Evolutionary conservation across 225 moss, liverwort and hornwort genomes (phyloP).

Genomic region (Pseudoscleropodium purum): DNA sequence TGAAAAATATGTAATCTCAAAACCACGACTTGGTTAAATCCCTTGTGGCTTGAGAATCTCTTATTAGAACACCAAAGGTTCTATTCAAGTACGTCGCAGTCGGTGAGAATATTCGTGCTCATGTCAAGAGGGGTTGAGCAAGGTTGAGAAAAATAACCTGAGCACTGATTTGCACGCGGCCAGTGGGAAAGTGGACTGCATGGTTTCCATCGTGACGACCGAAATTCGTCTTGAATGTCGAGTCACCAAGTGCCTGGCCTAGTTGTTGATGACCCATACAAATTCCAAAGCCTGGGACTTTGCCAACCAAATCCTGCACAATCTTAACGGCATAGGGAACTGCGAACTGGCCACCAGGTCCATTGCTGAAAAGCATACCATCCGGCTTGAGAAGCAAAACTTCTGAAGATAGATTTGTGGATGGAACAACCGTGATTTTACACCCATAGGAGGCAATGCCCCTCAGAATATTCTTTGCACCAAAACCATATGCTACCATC

Average conservation of each 20-base stretch:
- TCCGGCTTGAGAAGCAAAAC: slow-evolving; percentile 67
- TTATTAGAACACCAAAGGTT: neutral
- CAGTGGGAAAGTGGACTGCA: slow-evolving; percentile 49
- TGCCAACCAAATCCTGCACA: slow-evolving; percentile 55
- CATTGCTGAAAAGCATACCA: slow-evolving; percentile 77
- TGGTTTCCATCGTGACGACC: slow-evolving; percentile 72
- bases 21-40: neutral
- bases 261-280: slow-evolving; percentile 85
- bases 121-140: neutral
- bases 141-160: slow-evolving; percentile 33
- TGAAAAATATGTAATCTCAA: neutral
- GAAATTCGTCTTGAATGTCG: slow-evolving; percentile 82
- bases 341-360: slow-evolving; percentile 71
- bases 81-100: neutral
- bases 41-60: neutral
- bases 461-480: slow-evolving; percentile 61
- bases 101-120: neutral
- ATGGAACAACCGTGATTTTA: slow-evolving; percentile 71
- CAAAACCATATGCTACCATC: slow-evolving; percentile 66
- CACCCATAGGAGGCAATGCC: slow-evolving; percentile 65
- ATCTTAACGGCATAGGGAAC: slow-evolving; percentile 71
- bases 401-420: slow-evolving; percentile 49
- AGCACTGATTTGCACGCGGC: slow-evolving; percentile 71
- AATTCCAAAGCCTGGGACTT: slow-evolving; percentile 73
- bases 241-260: slow-evolving; percentile 77